Evolutionary conservation across 1,284 basidiomycete species (phyloP).

Genomic region (Phylloboletellus chloephorus): DNA sequence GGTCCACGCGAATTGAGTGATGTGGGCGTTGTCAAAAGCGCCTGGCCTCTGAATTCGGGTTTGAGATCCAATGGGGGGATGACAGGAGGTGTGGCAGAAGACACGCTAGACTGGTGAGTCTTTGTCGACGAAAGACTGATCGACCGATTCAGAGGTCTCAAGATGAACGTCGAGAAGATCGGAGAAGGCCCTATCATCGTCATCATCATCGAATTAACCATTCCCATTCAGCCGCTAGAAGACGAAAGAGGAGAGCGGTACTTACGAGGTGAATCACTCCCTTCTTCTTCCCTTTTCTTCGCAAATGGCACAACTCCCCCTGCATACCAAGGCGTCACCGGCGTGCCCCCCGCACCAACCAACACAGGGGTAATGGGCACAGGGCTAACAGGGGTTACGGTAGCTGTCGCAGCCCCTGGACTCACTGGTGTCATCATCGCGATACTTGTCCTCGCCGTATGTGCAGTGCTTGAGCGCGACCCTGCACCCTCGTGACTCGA

Average conservation of each 20-base stretch:
- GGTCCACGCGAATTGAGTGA: conserved; percentile 29
- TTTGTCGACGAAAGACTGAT: conserved; percentile 45
- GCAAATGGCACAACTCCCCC: conserved; percentile 21
- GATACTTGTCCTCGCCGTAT: conserved; percentile 26
- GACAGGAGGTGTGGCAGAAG: conserved; percentile 38
- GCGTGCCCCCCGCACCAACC: conserved; percentile 15
- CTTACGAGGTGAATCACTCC: conserved; percentile 29
- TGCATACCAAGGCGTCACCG: conserved; percentile 22
- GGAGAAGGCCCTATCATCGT: conserved; percentile 29
- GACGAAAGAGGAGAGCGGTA: background rate
- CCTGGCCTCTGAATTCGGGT: conserved; percentile 45
- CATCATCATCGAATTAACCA: conserved; percentile 9
- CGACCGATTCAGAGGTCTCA: conserved; percentile 33
- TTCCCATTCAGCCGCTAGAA: background rate
- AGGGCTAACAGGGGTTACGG: conserved; percentile 26
- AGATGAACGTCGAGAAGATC: conserved; percentile 31
- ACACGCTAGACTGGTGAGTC: conserved; percentile 43
- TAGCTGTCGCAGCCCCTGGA: conserved; percentile 18
- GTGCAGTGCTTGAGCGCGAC: conserved; percentile 21
- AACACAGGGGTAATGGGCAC: conserved; percentile 29
- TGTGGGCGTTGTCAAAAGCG: conserved; percentile 33
- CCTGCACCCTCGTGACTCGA: conserved; percentile 24
- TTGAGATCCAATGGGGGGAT: conserved; percentile 55
- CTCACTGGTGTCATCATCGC: conserved; percentile 26
- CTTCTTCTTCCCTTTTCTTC: conserved; percentile 28